phyloP scores from a whole-genome alignment of 257 asterid genomes.

The Solanum tarijense region DNA sequence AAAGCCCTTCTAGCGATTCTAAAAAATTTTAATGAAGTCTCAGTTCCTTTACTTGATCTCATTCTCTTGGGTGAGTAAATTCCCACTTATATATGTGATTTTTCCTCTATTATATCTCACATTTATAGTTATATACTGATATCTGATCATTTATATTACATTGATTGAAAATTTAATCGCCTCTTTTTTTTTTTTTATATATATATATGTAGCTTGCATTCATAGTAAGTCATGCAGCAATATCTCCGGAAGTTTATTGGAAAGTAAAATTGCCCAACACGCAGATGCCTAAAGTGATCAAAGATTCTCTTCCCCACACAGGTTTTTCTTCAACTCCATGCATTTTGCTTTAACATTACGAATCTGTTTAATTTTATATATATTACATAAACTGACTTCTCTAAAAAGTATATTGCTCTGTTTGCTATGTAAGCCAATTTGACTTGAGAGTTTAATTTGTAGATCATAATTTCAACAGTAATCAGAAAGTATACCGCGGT shows the following conservation, averaged over 20 bases:
- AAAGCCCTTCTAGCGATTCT: background rate
- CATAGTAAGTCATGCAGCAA: constrained; percentile 7
- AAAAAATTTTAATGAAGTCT: background rate
- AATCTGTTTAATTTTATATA: too few relatives aligned
- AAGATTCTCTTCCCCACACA: constrained; percentile 3
- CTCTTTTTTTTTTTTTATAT: background rate
- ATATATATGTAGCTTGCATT: constrained; percentile 1
- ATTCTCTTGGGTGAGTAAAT: background rate
- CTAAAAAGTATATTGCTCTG: too few relatives aligned
- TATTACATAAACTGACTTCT: too few relatives aligned
- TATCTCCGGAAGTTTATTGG: constrained; percentile 12
- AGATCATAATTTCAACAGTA: background rate
- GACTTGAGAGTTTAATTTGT: background rate
- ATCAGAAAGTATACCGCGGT: too few relatives aligned
- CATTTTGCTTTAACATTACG: background rate
- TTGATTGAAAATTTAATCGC: background rate
- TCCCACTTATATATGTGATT: background rate
- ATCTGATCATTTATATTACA: too few relatives aligned
- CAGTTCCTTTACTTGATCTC: background rate
- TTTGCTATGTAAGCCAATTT: too few relatives aligned
- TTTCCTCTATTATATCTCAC: background rate
- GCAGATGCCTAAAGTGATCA: constrained; percentile 6
- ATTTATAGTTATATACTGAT: too few relatives aligned
- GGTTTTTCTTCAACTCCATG: background rate
- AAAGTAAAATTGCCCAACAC: background rate